Conservation (phyloP, 345 rosid species). For the Syzygium grande region DNA sequence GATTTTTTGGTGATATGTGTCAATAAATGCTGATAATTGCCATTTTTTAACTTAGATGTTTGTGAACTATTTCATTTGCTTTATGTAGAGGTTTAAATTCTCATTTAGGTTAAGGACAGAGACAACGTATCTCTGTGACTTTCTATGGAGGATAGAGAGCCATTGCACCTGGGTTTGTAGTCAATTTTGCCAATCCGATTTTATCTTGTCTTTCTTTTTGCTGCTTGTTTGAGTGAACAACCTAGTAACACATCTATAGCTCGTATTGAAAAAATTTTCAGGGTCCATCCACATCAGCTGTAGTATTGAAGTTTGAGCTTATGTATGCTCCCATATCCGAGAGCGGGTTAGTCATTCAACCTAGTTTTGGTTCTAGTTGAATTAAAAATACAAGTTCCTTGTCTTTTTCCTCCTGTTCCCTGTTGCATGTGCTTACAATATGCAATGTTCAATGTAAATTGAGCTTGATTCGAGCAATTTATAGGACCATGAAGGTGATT, state of each 20-base stretch:
- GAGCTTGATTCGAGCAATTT: not conserved
- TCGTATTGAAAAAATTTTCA: slow-evolving; percentile 6
- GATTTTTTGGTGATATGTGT: not conserved
- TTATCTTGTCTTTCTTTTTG: not conserved
- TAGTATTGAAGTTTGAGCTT: slow-evolving; percentile 87
- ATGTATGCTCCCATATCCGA: slow-evolving; percentile 60
- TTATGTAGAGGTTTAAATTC: not conserved
- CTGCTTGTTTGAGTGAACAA: not conserved
- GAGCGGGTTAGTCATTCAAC: slow-evolving; percentile 28
- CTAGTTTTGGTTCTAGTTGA: slow-evolving; percentile 2
- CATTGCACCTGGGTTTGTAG: not conserved
- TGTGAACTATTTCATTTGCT: not conserved
- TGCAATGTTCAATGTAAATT: not conserved
- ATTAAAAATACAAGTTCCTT: not conserved
- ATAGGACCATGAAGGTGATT: not conserved
- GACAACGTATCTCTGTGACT: not conserved
- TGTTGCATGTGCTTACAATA: not conserved
- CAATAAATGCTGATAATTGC: not conserved
- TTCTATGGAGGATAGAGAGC: not conserved
- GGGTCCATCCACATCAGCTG: slow-evolving; percentile 71
- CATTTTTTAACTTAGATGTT: not conserved
- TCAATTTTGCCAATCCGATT: not conserved
- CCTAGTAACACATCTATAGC: not conserved
- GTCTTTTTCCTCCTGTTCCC: not conserved
- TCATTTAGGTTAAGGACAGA: not conserved